A percentile compares a stretch with the other conserved stretches of the same genome.
Conservation (phyloP, 1,284 basidiomycete genomes). For the Exobasidium cylindrosporum region DNA sequence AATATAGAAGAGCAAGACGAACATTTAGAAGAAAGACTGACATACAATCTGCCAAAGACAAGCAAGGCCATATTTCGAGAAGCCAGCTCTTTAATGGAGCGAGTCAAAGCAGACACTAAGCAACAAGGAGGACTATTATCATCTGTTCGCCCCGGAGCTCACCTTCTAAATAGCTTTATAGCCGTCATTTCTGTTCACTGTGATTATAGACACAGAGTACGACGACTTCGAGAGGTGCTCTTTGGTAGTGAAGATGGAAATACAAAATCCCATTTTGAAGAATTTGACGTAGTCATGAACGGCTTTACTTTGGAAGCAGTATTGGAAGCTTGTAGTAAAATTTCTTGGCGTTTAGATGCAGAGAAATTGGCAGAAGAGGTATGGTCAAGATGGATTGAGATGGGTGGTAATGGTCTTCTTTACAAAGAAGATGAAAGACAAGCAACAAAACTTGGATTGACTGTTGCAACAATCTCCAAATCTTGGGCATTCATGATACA, state of each 20-base stretch:
- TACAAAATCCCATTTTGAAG: slow-evolving; percentile 25
- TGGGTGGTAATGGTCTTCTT: slow-evolving; percentile 2
- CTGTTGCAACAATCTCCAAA: slow-evolving; percentile 17
- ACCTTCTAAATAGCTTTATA: slow-evolving; percentile 77
- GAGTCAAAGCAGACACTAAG: slow-evolving; percentile 63
- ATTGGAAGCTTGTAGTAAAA: slow-evolving; percentile 22
- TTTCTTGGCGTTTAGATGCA: slow-evolving; percentile 1
- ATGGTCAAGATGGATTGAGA: slow-evolving; percentile 24
- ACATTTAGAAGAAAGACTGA: neutral
- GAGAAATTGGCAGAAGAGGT: slow-evolving; percentile 16
- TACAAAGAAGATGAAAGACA: neutral
- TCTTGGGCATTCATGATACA: slow-evolving; percentile 36
- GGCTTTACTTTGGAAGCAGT: slow-evolving; percentile 33
- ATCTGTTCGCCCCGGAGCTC: slow-evolving; percentile 64
- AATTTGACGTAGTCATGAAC: slow-evolving; percentile 28
- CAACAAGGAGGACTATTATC: slow-evolving; percentile 59
- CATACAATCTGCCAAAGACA: neutral
- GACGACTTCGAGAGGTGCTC: slow-evolving; percentile 12
- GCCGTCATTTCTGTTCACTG: slow-evolving; percentile 64
- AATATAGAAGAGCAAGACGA: neutral
- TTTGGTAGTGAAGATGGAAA: neutral
- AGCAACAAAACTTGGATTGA: slow-evolving; percentile 14
- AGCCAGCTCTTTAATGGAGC: slow-evolving; percentile 67
- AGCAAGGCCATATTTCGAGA: slow-evolving; percentile 65
- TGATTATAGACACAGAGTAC: slow-evolving; percentile 59